These are phyloP conservation scores for Colletotrichum aenigma DNA, from an alignment of 2,329 filamentous ascomycete genomes.

Conservation along the genomic window DNA sequence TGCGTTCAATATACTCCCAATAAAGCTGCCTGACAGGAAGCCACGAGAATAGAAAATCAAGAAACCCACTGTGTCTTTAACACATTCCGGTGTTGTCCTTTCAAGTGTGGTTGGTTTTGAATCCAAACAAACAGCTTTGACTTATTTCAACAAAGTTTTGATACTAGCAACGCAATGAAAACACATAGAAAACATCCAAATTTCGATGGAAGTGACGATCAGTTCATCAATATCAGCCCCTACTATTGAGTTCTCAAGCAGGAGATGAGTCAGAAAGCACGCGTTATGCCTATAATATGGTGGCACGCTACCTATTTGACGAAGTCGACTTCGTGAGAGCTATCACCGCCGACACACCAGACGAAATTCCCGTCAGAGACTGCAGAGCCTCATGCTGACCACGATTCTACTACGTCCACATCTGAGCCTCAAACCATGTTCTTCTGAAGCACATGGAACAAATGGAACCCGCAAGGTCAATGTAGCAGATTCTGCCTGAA, in stretches of 20 bases:
- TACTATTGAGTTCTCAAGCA: not conserved
- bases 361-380: not conserved
- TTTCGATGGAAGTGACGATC: not conserved
- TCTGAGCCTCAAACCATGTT: not conserved
- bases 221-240: not conserved
- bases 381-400: not conserved
- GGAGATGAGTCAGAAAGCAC: not conserved
- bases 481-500: not conserved
- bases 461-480: not conserved
- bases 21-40: not conserved
- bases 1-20: not conserved
- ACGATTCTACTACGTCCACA: not conserved
- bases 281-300: not conserved
- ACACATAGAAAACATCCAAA: not conserved
- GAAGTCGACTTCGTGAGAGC: not conserved
- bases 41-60: not conserved
- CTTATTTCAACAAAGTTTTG: not conserved
- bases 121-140: not conserved
- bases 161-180: not conserved
- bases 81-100: not conserved
- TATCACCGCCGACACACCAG: rapidly evolving
- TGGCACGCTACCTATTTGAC: not conserved
- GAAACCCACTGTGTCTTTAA: rapidly evolving
- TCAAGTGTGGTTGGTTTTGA: not conserved
- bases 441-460: not conserved